phyloP scores from a whole-genome alignment of 2,329 filamentous ascomycete genomes.

The Xylariaceae sp. region DNA sequence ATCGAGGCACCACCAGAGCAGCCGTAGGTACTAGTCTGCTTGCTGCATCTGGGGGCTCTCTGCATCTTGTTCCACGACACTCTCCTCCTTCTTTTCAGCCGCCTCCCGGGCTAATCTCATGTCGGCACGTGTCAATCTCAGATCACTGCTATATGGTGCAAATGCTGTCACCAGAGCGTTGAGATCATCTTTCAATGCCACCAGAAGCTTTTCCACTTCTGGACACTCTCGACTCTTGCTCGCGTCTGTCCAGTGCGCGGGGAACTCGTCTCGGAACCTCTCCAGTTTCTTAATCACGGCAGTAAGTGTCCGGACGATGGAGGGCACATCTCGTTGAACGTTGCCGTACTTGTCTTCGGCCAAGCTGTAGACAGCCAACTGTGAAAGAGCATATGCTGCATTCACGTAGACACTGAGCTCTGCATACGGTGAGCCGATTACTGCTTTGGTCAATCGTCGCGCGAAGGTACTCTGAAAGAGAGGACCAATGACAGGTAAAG shows the following conservation, averaged over 20 bases:
- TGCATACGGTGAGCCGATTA: conserved; percentile 71
- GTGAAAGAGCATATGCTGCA: conserved; percentile 65
- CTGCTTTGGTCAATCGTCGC: conserved; percentile 59
- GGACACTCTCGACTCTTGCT: conserved; percentile 49
- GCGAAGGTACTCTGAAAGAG: conserved; percentile 69
- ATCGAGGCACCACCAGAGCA: conserved; percentile 4
- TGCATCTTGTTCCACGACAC: not conserved
- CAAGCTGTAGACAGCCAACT: conserved; percentile 69
- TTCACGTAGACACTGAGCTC: conserved; percentile 66
- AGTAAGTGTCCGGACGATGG: conserved; percentile 71
- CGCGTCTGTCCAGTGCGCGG: conserved; percentile 77
- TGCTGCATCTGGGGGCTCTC: conserved; percentile 31
- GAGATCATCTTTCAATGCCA: conserved; percentile 62
- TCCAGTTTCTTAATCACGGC: conserved; percentile 66
- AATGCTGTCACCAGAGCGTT: conserved; percentile 66
- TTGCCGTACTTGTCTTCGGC: conserved; percentile 79
- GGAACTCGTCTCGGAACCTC: conserved; percentile 54
- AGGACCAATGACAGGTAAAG: conserved; percentile 54
- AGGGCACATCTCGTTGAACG: conserved; percentile 76
- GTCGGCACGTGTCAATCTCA: conserved; percentile 68
- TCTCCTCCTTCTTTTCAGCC: conserved; percentile 27
- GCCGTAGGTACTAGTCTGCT: conserved; percentile 23
- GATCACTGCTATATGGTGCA: conserved; percentile 66
- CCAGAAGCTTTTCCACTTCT: conserved; percentile 69
- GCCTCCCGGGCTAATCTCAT: conserved; percentile 70